Evolutionary conservation across 2,329 filamentous ascomycete species (phyloP).

Genomic region (Colletotrichum sp.): DNA sequence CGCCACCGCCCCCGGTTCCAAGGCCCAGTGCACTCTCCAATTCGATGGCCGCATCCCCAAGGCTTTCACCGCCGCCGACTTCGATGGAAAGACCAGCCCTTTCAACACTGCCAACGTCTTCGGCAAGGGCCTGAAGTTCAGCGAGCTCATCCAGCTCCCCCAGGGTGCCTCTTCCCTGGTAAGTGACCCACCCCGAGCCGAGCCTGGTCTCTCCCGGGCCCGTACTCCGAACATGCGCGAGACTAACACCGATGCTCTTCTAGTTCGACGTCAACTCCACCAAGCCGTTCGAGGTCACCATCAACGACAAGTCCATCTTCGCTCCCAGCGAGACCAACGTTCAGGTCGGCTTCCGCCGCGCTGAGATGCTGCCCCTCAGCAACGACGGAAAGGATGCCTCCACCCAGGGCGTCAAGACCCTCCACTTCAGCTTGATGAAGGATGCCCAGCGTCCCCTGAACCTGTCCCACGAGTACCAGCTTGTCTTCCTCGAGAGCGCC

Average conservation of each 20-base stretch:
- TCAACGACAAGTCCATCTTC: constrained; percentile 66
- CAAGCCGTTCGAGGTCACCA: constrained; percentile 56
- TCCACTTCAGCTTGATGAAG: constrained; percentile 65
- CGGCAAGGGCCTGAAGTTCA: constrained; percentile 57
- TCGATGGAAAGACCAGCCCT: constrained; percentile 48
- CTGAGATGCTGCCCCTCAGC: constrained; percentile 58
- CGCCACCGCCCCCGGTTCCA: not conserved
- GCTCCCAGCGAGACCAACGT: constrained; percentile 48
- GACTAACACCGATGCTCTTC: not conserved
- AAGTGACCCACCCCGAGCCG: constrained; percentile 23
- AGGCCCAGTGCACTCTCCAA: constrained; percentile 40
- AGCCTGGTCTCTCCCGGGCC: not conserved
- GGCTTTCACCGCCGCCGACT: constrained; percentile 39
- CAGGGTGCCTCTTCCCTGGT: constrained; percentile 42
- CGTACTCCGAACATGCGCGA: constrained; percentile 1
- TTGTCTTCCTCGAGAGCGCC: constrained; percentile 53
- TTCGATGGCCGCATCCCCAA: constrained; percentile 53
- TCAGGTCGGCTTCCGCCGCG: constrained; percentile 66
- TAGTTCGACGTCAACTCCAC: constrained; percentile 49
- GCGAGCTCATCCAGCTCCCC: constrained; percentile 54
- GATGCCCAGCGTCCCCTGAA: constrained; percentile 59
- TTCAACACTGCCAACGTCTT: constrained; percentile 59
- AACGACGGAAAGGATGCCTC: constrained; percentile 56
- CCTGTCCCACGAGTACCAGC: constrained; percentile 65
- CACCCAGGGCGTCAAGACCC: constrained; percentile 60